A percentile compares a stretch with the other conserved stretches of the same genome.
Evolutionary conservation across 2,329 filamentous ascomycete species (phyloP).

Genomic region (Cordyceps tenuipes): DNA sequence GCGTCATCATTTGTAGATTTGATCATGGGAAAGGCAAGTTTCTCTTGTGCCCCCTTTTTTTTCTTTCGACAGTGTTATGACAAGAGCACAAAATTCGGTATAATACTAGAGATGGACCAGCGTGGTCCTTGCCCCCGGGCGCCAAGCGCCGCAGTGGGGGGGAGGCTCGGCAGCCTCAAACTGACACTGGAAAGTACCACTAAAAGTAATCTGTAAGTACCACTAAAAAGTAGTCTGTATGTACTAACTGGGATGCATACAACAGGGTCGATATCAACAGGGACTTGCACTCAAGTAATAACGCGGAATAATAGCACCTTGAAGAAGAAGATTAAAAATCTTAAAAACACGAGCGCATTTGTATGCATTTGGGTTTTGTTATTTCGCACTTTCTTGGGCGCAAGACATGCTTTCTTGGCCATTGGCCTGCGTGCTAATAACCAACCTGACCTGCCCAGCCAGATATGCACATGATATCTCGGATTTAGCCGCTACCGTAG

Average conservation of each 20-base stretch:
- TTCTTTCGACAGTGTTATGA: background rate
- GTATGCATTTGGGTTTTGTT: background rate
- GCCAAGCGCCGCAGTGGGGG: conserved; percentile 5
- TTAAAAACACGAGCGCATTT: background rate
- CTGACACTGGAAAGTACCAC: background rate
- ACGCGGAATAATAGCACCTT: background rate
- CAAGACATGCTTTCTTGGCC: background rate
- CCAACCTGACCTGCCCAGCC: no score
- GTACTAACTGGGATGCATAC: no score
- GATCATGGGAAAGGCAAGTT: conserved; percentile 8
- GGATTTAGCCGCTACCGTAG: conserved; percentile 3
- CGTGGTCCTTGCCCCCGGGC: background rate
- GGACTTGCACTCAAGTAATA: background rate
- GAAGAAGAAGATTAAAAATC: background rate
- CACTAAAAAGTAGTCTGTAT: no score
- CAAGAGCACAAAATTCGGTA: no score
- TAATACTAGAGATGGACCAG: background rate
- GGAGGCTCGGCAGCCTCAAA: conserved; percentile 4
- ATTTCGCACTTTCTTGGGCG: background rate
- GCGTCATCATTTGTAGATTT: background rate
- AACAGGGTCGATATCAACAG: background rate
- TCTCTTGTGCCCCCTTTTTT: background rate
- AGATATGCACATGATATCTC: background rate
- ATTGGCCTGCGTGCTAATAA: background rate
- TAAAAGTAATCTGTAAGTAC: no score